Evolutionary conservation across 345 rosid species (phyloP).

Genomic region (Odontarrhena argentea): DNA sequence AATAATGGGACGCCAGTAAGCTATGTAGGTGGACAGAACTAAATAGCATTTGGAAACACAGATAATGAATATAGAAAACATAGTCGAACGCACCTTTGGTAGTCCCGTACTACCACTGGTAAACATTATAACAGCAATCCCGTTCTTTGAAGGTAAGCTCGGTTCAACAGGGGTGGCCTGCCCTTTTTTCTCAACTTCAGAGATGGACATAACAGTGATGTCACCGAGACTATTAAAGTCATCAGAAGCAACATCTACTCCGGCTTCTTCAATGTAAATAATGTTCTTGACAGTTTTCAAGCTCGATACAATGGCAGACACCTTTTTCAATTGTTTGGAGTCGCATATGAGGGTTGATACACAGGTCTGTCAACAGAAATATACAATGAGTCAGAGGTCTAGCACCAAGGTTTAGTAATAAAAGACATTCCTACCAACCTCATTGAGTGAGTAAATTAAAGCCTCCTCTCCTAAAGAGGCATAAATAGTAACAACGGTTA

Average conservation of each 20-base stretch:
- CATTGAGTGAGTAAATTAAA: slow-evolving; percentile 73
- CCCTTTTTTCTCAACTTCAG: slow-evolving; percentile 82
- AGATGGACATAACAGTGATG: slow-evolving; percentile 64
- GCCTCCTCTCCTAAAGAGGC: slow-evolving; percentile 95
- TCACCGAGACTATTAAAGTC: slow-evolving; percentile 41
- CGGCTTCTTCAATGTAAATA: slow-evolving; percentile 74
- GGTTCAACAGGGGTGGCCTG: slow-evolving; percentile 53
- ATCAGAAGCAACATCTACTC: slow-evolving; percentile 44
- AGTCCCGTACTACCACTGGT: slow-evolving; percentile 96
- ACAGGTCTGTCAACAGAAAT: slow-evolving; percentile 60
- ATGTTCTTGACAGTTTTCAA: slow-evolving; percentile 58
- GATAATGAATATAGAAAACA: slow-evolving; percentile 11
- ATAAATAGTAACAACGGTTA: slow-evolving; percentile 85
- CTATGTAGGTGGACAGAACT: neutral
- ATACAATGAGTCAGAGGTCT: slow-evolving; percentile 10
- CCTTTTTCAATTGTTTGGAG: slow-evolving; percentile 67
- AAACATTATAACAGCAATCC: slow-evolving; percentile 80
- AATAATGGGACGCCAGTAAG: neutral
- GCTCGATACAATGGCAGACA: slow-evolving; percentile 62
- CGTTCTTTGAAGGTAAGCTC: slow-evolving; percentile 67
- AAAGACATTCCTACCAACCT: slow-evolving; percentile 50
- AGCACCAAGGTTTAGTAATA: neutral
- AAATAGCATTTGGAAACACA: neutral
- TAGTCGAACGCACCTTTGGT: slow-evolving; percentile 68
- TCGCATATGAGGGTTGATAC: slow-evolving; percentile 84